These are phyloP conservation scores for Penicillium hesseltinei DNA, from an alignment of 2,329 filamentous ascomycete species.

Conservation along the genomic window DNA sequence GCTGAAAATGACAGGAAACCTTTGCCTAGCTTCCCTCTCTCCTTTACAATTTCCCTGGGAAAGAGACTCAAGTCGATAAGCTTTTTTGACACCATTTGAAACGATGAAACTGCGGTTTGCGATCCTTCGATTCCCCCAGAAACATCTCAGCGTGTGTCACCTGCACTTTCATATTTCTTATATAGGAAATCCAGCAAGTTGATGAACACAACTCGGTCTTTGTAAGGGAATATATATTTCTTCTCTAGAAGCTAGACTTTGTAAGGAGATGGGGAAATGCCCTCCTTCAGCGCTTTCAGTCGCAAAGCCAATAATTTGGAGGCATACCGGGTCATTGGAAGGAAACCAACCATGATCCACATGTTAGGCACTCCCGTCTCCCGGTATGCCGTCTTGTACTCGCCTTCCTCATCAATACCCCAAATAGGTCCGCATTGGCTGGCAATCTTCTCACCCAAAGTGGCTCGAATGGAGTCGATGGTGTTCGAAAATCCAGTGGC, in stretches of 20 bases:
- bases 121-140: neutral
- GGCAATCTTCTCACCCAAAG: conserved; percentile 26
- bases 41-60: neutral
- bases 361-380: conserved; percentile 37
- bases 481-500: conserved; percentile 31
- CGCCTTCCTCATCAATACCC: conserved; percentile 32
- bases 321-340: conserved; percentile 36
- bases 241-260: neutral
- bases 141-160: neutral
- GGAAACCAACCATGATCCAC: conserved; percentile 41
- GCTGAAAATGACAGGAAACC: neutral
- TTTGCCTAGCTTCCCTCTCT: neutral
- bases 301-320: conserved; percentile 38
- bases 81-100: neutral
- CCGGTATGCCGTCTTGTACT: conserved; percentile 31
- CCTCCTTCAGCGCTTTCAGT: conserved; percentile 29
- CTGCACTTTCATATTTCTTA: neutral
- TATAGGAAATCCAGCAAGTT: neutral
- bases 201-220: neutral
- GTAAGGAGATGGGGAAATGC: conserved; percentile 1
- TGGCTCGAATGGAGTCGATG: conserved; percentile 25
- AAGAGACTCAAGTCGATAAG: neutral
- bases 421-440: conserved; percentile 24
- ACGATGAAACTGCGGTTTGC: neutral
- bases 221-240: neutral